Base-by-base conservation (phyloP, 176 grass and related monocot species). In the Zea luxurians region DNA sequence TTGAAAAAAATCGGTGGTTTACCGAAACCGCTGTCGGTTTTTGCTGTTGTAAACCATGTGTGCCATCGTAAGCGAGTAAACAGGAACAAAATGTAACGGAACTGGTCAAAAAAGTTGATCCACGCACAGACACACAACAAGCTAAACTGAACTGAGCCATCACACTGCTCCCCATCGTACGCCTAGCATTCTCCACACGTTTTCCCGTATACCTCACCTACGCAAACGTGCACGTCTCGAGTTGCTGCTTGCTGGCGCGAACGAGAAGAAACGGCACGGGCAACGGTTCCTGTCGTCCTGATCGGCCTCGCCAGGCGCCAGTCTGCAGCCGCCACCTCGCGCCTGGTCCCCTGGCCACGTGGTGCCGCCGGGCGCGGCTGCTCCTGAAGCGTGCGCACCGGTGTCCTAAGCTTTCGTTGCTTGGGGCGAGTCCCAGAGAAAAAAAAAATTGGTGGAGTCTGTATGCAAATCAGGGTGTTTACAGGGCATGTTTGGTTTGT, bases 151-250 rank as follows among this genome's bases (percentile, higher is more conserved):
- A 59, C 61, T 41, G 66, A 78, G 36, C 73, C 13, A 69, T 68
- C 48, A 13, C 50, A 42, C 21, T 18, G 8, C 17, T 57, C 54
- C 54, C 17, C 5, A n/a, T 55, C 53, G 0, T 12, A 64, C 13
- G 60, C 44, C 44, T 12, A 1, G 21, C 13, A 76, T 82, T 72
- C 82, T 87, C 21, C 85, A 85, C 73, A 70, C 81, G 40, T 89
- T 81, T 80, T 76, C 82, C 83, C 57, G 52, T 73, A 76, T 55
- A 55, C 47, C 20, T 85, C 3, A 78, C 86, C 54, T 73, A 76
- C 12, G 8, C 12, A 65, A 4, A 80, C 90, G 62, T 84, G 54
- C 20, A 78, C 75, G 75, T 18, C 45, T 78, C 40, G 65, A 57
- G 40, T 65, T 48, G 49, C 85, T 18, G 48, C n/a, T n/a, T n/a